Base-by-base conservation (phyloP, 2,329 filamentous ascomycete genomes). In the Cytospora chrysosperma region DNA sequence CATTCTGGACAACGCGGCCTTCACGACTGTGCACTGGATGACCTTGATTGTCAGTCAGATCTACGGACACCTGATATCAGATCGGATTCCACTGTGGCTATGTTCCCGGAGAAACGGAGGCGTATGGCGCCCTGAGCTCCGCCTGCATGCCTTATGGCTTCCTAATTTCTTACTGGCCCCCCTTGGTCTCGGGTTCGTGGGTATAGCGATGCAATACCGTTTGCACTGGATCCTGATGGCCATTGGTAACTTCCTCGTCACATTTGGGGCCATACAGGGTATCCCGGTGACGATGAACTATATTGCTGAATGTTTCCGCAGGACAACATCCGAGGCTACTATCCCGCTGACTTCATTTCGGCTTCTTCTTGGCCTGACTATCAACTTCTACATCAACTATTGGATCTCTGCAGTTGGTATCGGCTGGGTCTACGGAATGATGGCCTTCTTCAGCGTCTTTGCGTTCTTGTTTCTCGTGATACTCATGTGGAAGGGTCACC, bases 401-500 rank as follows among this genome's bases (percentile, higher is more conserved):
- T 79, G 77, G 77, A 72, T 74, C 12, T 70, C 60, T 6, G 69
- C 69, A 9, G 73, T 78, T 2, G 71, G 70, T 19, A 68, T 76
- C 15, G 73, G 72, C 4, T 79, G 77, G 77, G 73, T 75, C 2
- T 77, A 76, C 70, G 77, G 77, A 0, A 76, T 75, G 69, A 75
- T 75, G 70, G 76, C 76, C 1, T 75, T 79, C 34, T 74, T 78
- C n/a, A 67, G 66, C 5, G 51, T 75, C 0, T 65, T 71, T 7
- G 66, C 68, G 0, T 75, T 71, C 32, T 24, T 53, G 10, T 69
- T 69, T 17, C 61, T 74, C n/a, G 60, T 69, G 4, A 43, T 71
- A 24, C 58, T 76, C 32, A 72, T 73, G 65, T 69, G 70, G 51
- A 72, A 70, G 64, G 73, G 73, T 3, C 67, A 70, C 4, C 59